Base-by-base conservation (phyloP, 148 eudicot genomes). In the Rhododendron mucronatum region DNA sequence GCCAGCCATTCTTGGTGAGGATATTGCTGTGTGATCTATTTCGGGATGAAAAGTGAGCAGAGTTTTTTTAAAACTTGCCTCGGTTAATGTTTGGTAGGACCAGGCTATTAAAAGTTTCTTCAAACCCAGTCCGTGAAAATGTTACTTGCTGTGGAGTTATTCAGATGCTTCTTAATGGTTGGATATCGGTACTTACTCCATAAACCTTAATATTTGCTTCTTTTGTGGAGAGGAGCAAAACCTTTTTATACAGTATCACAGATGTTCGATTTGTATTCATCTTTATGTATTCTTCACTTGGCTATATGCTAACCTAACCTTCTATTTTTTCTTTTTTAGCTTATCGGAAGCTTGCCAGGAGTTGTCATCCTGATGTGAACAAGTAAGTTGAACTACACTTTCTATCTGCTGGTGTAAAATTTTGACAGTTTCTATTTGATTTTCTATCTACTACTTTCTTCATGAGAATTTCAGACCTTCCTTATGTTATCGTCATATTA, bases 361-460 rank as follows among this genome's bases (percentile, higher is more conserved):
- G 91, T 89, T 94, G 86, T 90, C 99, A 97, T 92, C 99, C 99
- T 57, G 99, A 97, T 90, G 99, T 97, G 84, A 97, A 95, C 90
- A 97, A 95, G 99, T 97, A 90, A 93, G 95, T 90, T 84, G 44
- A 51, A 39, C 33, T 85, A 51, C 35, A n/a, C 44, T 82, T 82
- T 20, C 21, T n/a, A 15, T 84, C 74, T 57, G 53, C 7, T 41
- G 47, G 69, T 80, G 37, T 79, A 71, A 85, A 59, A 45, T 80
- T 85, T 41, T 21, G 26, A 41, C 10, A 82, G 44, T 82, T 21
- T 41, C 11, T 82, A 15, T 57, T 39, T 23, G 15, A 57, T 82
- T 61, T 82, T 63, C 21, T 26, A 71, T 37, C n/a, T 21, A 12
- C n/a, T n/a, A 53, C 51, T 57, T 85, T 81, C 69, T 37, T 44